Percentiles rank a stretch among this genome's conserved stretches.
These are phyloP conservation scores for Sugiyamaella xylanicola DNA, from an alignment of 1,139 yeast genomes.

Conservation along the genomic window DNA sequence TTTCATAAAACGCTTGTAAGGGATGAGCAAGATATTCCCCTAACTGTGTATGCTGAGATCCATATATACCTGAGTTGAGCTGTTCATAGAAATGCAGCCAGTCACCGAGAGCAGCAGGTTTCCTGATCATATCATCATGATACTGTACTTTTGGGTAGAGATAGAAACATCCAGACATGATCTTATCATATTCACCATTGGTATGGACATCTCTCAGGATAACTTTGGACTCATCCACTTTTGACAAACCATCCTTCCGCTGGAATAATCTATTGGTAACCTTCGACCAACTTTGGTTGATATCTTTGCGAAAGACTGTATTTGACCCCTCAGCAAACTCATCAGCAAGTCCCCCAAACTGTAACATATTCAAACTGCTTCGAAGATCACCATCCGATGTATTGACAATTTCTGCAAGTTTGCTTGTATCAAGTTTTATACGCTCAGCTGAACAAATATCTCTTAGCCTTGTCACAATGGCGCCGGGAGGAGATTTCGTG, in stretches of 20 bases:
- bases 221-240: conserved; percentile 52
- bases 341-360: conserved; percentile 56
- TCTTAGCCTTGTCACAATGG: conserved; percentile 51
- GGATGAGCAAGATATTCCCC: conserved; percentile 59
- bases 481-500: conserved; percentile 57
- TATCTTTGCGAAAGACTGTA: conserved; percentile 31
- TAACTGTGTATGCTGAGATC: conserved; percentile 51
- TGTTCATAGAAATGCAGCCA: conserved; percentile 76
- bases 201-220: conserved; percentile 50
- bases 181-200: conserved; percentile 59
- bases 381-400: conserved; percentile 82
- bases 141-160: conserved; percentile 57
- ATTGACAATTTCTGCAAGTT: conserved; percentile 61
- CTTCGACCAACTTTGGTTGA: conserved; percentile 30
- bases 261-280: conserved; percentile 37
- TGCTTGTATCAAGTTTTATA: conserved; percentile 43
- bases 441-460: conserved; percentile 55
- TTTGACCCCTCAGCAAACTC: conserved; percentile 29
- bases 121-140: conserved; percentile 66
- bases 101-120: conserved; percentile 68
- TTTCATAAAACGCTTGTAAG: conserved; percentile 63
- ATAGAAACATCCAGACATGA: conserved; percentile 70
- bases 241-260: conserved; percentile 53
- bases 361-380: conserved; percentile 81
- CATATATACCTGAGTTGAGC: conserved; percentile 49